phyloP scores from a whole-genome alignment of 495 filamentous ascomycete species.

The Hyaloscypha bicolor region DNA sequence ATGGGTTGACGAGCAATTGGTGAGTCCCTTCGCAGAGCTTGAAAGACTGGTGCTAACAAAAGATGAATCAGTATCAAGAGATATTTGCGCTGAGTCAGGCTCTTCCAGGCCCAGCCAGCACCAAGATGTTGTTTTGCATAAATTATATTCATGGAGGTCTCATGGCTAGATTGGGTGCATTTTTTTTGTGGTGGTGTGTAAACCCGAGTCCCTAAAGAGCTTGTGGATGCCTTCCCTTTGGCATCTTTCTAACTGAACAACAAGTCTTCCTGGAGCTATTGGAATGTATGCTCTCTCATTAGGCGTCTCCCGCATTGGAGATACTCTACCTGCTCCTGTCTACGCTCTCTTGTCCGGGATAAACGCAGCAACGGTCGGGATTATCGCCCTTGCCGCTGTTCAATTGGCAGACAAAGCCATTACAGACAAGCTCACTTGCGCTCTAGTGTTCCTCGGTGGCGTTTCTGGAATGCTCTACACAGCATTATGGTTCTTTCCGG shows the following conservation, averaged over 20 bases:
- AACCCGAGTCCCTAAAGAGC: background rate
- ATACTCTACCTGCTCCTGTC: slow-evolving; percentile 62
- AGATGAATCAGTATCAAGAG: slow-evolving; percentile 66
- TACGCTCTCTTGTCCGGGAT: slow-evolving; percentile 78
- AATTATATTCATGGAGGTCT: slow-evolving; percentile 69
- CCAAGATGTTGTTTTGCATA: slow-evolving; percentile 80
- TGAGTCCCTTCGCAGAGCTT: background rate
- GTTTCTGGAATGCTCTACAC: slow-evolving; percentile 73
- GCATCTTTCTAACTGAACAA: background rate
- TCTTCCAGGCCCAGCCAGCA: slow-evolving; percentile 74
- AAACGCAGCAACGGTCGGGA: slow-evolving; percentile 77
- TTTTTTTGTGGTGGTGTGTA: slow-evolving; percentile 68
- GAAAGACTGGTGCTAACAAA: background rate
- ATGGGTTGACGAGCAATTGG: slow-evolving; percentile 76
- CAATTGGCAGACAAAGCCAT: slow-evolving; percentile 75
- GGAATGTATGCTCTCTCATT: slow-evolving; percentile 75
- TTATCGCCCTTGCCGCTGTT: slow-evolving; percentile 76
- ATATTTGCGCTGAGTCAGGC: slow-evolving; percentile 81
- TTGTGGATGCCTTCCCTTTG: background rate
- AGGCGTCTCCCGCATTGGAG: slow-evolving; percentile 64
- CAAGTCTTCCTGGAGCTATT: slow-evolving; percentile 70
- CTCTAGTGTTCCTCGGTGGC: slow-evolving; percentile 67
- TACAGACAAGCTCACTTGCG: slow-evolving; percentile 67
- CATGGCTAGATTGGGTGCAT: slow-evolving; percentile 62
- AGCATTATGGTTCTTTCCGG: slow-evolving; percentile 80